Base-by-base conservation (phyloP, 495 filamentous ascomycete species). In the Lepidopterella palustris region DNA sequence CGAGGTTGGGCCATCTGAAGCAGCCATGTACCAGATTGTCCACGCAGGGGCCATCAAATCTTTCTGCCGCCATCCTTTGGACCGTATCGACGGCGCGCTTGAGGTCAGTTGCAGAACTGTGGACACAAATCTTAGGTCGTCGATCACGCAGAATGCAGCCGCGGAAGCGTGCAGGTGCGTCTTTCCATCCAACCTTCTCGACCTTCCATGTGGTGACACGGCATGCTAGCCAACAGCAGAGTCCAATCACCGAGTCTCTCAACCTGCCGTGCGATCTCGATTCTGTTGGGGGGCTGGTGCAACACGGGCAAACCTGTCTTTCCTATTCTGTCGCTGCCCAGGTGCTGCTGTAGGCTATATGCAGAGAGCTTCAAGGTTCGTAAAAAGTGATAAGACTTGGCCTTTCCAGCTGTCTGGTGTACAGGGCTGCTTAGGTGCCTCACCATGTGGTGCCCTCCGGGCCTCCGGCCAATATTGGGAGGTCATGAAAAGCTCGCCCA, bases 131-230 rank as follows among this genome's bases (percentile, higher is more conserved):
- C 20, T 50, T 25, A 25, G 26, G 24, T 26, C 21, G 47, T 50
- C 47, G 47, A 50, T 50, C 47, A 13, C 18, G 47, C 21, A 50
- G 6, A 15, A 50, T 50, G 47, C 47, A 50, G 23, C 47, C 25
- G 47, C 47, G 25, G 47, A 50, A 49, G 45, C 47, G 21, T 50
- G 47, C 47, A 26, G 13, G 13, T 49, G 45, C 45, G 11, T 49
- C 45, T 49, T 49, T 42, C 35, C 35, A 3, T 42, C 18, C 35
- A 42, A 42, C 35, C 45, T 49, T 49, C 20, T 23, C 18, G 24
- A 49, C 45, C 45, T 50, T 50, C 47, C 15, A 50, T 50, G 47
- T 27, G 47, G 47, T 50, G 47, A 50, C 47, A 50, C 9, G 26
- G 5, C 13, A 18, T 25, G 47, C 47, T 24, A 24, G 18, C 26